These are phyloP conservation scores for Endocladia muricata DNA, from an alignment of 31 red algal species.

Conservation along the genomic window DNA sequence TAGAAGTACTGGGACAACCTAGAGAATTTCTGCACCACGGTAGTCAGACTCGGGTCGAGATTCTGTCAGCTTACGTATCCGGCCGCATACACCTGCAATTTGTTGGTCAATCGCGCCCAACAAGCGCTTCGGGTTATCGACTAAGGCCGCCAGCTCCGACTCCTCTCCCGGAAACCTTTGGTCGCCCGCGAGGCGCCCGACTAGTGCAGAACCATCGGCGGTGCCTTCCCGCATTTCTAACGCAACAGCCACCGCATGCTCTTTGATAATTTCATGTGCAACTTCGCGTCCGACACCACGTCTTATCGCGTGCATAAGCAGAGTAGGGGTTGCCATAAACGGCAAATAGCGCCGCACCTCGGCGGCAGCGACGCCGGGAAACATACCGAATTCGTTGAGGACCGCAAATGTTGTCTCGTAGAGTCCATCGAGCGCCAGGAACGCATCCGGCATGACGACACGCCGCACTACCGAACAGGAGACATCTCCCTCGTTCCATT, in stretches of 20 bases:
- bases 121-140: too few species aligned
- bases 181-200: neutral
- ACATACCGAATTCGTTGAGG: neutral
- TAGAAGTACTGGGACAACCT: too few species aligned
- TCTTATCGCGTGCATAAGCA: conserved; percentile 5
- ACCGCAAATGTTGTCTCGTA: neutral
- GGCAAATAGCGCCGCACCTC: neutral
- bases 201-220: neutral
- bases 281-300: conserved; percentile 2
- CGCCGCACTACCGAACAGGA: conserved; percentile 12
- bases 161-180: neutral
- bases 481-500: conserved; percentile 15
- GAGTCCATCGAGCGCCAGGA: neutral
- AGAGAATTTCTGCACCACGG: too few species aligned
- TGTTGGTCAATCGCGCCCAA: too few species aligned
- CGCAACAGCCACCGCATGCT: neutral
- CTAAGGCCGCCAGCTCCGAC: neutral
- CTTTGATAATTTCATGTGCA: neutral
- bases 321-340: neutral
- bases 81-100: too few species aligned
- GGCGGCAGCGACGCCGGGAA: neutral
- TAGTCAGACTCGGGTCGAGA: too few species aligned
- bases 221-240: neutral
- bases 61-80: too few species aligned
- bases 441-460: neutral